These are phyloP conservation scores for Selenicereus undatus DNA, from an alignment of 148 eudicot species.

Conservation along the genomic window DNA sequence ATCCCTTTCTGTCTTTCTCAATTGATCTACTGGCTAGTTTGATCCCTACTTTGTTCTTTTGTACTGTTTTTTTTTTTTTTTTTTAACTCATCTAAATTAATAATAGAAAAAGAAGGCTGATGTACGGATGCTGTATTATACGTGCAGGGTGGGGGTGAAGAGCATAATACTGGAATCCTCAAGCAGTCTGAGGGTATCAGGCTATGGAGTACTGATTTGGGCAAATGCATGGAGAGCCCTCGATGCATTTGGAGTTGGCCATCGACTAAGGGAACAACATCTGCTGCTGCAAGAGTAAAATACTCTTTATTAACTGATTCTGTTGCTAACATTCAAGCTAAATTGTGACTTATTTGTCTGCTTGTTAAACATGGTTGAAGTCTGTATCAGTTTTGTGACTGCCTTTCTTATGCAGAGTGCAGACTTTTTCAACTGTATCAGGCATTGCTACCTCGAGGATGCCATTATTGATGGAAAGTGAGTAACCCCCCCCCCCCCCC, in stretches of 20 bases:
- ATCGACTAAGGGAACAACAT: not conserved
- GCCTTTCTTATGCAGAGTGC: not conserved
- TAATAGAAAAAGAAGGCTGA: no score
- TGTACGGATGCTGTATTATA: not conserved
- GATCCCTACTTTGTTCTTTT: no score
- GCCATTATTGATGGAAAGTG: not conserved
- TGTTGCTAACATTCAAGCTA: no score
- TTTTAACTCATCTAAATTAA: no score
- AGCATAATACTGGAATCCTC: constrained; percentile 4
- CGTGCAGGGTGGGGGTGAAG: not conserved
- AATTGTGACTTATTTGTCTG: not conserved
- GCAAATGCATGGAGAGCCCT: no score
- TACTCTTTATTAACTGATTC: no score
- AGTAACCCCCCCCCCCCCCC: not conserved
- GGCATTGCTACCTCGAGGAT: not conserved
- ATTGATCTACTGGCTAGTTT: no score
- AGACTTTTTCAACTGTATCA: not conserved
- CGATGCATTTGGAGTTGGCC: not conserved
- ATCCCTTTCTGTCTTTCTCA: not conserved
- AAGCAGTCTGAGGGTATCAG: constrained; percentile 3
- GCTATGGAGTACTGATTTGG: constrained; percentile 1
- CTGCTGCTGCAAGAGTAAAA: not conserved
- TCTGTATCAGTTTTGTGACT: not conserved
- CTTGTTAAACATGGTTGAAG: no score
- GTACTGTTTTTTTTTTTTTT: no score